Percentiles rank a stretch among this genome's conserved stretches.
Conservation (phyloP, 2,329 filamentous ascomycete genomes). For the Fusarium marasasianum region DNA sequence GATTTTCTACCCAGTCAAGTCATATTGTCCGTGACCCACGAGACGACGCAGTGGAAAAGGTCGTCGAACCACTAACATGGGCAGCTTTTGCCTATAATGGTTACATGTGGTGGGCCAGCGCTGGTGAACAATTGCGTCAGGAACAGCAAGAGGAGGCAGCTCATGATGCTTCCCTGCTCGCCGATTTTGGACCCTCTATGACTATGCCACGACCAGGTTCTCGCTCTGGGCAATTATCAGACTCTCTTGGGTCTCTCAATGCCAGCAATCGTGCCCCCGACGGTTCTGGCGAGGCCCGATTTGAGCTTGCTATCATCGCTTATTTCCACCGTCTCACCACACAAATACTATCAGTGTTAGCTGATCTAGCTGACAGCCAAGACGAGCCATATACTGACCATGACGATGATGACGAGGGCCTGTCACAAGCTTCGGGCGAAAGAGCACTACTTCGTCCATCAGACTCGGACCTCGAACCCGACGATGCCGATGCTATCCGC, state of each 20-base stretch:
- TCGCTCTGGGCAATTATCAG: conserved; percentile 48
- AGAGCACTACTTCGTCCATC: conserved; percentile 40
- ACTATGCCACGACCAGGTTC: conserved; percentile 45
- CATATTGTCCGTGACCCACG: conserved; percentile 49
- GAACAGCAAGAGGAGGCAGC: conserved; percentile 68
- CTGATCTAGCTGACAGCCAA: conserved; percentile 65
- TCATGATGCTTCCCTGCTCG: conserved; percentile 65
- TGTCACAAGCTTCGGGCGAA: conserved; percentile 44
- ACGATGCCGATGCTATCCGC: conserved; percentile 56
- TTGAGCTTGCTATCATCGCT: conserved; percentile 78
- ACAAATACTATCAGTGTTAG: conserved; percentile 69
- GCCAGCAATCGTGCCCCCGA: conserved; percentile 48
- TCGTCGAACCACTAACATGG: conserved; percentile 74
- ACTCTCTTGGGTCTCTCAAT: conserved; percentile 57
- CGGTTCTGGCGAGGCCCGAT: conserved; percentile 55
- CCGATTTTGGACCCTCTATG: conserved; percentile 57
- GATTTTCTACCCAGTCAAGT: conserved; percentile 43
- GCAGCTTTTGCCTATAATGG: conserved; percentile 80
- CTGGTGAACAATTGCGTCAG: conserved; percentile 74
- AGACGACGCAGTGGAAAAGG: conserved; percentile 61
- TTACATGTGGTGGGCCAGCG: conserved; percentile 92
- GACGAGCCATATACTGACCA: conserved; percentile 54
- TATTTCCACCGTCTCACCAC: conserved; percentile 84
- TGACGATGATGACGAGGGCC: conserved; percentile 49
- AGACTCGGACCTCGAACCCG: conserved; percentile 40